Evolutionary conservation across 495 filamentous ascomycete species (phyloP), one percentile per base, ranked within the genome.

Genomic region (Aspergillus bertholletiae): DNA sequence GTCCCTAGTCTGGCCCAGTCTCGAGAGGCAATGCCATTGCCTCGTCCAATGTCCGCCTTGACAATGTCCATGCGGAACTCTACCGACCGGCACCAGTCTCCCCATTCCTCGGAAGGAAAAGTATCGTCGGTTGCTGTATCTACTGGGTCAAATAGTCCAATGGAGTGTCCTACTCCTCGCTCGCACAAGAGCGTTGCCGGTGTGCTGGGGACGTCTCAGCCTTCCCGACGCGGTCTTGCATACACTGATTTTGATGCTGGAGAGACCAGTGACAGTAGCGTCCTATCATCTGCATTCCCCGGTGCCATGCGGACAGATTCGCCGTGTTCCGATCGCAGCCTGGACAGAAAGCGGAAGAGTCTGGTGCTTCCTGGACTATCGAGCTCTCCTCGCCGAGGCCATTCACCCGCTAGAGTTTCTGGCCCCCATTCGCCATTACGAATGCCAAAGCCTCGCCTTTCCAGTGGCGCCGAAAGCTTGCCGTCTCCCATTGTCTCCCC

Each of bases 401-500:
- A 87, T 61, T 98, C 94, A 2, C 94, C 95, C 12, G 89, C 85
- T 30, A 80, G 92, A 46, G 68, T 75, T 37, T 66, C 82, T 6
- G 84, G 86, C 28, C 93, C 94, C 7, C 88, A 89, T 13, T 98
- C 95, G 4, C 94, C 94, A 1, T 70, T 97, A 46, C 84, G 91
- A 23, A 90, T 93, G 62, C 79, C 86, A 9, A 97, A 96, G 63
- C 89, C 92, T 45, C 85, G 93, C 44, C 69, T 92, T 40, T 86
- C 90, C 5, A 85, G 83, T 60, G 77, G 83, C 6, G 81, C 84
- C 21, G 92, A 97, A 53, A 82, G 80, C 45, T 62, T 96, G 46
- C 82, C 86, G 21, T 97, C 94, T 7, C 94, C 94, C 5, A 84
- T 96, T 51, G 86, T 87, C 1, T 98, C 94, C 4, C 94, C 94